Evolutionary conservation across 2,329 filamentous ascomycete genomes (phyloP).

Genomic region (Calonectria leucothoes): DNA sequence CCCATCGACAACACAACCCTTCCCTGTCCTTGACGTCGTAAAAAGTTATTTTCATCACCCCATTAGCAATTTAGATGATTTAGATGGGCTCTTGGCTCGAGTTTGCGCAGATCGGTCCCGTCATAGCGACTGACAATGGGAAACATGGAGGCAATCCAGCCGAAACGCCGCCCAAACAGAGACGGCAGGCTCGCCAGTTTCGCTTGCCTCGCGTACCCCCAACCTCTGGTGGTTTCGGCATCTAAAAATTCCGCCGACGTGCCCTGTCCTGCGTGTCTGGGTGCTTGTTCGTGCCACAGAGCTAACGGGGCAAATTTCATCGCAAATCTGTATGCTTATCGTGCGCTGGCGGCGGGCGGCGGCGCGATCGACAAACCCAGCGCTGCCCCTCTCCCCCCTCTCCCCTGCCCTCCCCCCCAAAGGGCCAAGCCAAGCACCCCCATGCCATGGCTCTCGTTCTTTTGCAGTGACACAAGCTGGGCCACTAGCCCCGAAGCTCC

Average conservation of each 20-base stretch:
- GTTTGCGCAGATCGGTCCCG: conserved; percentile 3
- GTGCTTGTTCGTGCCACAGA: background rate
- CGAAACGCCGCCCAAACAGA: conserved; percentile 10
- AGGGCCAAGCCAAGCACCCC: no score
- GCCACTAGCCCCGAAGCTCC: conserved; percentile 3
- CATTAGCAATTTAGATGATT: conserved; percentile 3
- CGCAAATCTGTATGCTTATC: background rate
- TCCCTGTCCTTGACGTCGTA: conserved; percentile 8
- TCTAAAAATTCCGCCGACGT: background rate
- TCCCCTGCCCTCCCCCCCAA: background rate
- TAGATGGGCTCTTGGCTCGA: background rate
- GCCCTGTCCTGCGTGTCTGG: no score
- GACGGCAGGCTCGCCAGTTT: conserved; percentile 5
- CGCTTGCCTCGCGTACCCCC: background rate
- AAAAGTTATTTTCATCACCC: conserved; percentile 4
- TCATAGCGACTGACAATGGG: conserved; percentile 1
- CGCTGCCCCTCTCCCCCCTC: background rate
- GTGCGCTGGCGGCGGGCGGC: background rate
- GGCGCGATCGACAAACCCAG: background rate
- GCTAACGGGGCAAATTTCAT: conserved; percentile 1
- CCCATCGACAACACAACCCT: background rate
- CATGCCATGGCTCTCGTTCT: no score
- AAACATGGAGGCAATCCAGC: conserved; percentile 8
- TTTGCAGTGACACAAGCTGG: background rate
- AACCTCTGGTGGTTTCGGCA: background rate